Base-by-base conservation (phyloP, 1,284 basidiomycete species). In the Cutaneotrichosporon sp. region DNA sequence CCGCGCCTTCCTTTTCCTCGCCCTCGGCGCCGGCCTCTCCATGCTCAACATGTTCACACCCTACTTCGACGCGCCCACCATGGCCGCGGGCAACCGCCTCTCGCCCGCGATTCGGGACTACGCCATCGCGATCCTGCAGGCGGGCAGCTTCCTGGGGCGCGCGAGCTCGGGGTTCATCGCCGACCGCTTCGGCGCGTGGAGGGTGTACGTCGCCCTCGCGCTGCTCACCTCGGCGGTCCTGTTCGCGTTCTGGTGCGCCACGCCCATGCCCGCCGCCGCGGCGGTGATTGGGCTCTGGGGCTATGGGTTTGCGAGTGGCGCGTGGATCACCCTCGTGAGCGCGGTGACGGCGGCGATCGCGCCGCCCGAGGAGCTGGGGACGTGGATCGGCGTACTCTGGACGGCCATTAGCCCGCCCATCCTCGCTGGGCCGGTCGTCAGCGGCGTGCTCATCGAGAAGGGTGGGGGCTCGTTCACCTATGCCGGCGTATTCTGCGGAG, bases 341-440 rank as follows among this genome's bases (percentile, higher is more conserved):
- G 74, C 77, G 18, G 67, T 69, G 18, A 69, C 68, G 18, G 78
- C 72, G 0, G 56, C 71, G 4, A 72, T 79, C 54, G 70, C 67
- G 14, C 78, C 78, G 3, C 69, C 69, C 3, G 63, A 67, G 29
- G 78, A 79, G 59, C 71, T 76, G 38, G 78, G 78, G 1, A 69
- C 74, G 64, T 57, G 78, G 14, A 59, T 79, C 31, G 76, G 78
- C 24, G 74, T 79, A 73, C 62, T 77, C 33, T 78, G 75, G 74
- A 65, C 66, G 3, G 49, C 70, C n/a, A 68, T 68, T 3, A 64
- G 68, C 1, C 36, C 75, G 5, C 69, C 73, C 0, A 51, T 70
- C 16, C 66, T 78, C 18, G 69, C 67, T 7, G 76, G 78, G 3
- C 78, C 78, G 2, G 69, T 72, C 47, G 68, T 74, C n/a, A 65